Evolutionary conservation across 1,284 basidiomycete genomes (phyloP).

Genomic region (Pterulicium gracile): DNA sequence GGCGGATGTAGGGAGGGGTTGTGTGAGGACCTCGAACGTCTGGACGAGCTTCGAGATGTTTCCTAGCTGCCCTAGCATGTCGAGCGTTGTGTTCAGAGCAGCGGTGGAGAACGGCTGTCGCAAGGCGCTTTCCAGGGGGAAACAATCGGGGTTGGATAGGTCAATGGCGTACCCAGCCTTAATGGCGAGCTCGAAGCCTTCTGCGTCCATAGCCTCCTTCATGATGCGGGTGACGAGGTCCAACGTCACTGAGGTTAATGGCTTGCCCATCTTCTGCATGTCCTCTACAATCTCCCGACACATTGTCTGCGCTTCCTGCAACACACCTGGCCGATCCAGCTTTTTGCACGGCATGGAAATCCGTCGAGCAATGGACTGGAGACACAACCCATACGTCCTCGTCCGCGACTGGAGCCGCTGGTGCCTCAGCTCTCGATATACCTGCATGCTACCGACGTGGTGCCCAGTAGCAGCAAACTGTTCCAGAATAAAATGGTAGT

Average conservation of each 20-base stretch:
- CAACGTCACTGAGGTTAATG: slow-evolving; percentile 44
- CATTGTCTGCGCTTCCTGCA: slow-evolving; percentile 31
- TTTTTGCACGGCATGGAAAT: slow-evolving; percentile 43
- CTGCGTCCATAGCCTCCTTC: slow-evolving; percentile 46
- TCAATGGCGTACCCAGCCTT: slow-evolving; percentile 64
- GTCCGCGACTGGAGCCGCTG: slow-evolving; percentile 32
- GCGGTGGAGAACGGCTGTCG: slow-evolving; percentile 49
- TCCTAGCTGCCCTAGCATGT: slow-evolving; percentile 49
- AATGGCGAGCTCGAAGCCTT: slow-evolving; percentile 45
- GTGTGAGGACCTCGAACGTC: slow-evolving; percentile 66
- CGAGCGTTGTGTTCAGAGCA: slow-evolving; percentile 60
- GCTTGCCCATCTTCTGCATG: slow-evolving; percentile 38
- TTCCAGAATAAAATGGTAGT: slow-evolving; percentile 63
- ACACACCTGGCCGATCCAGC: slow-evolving; percentile 20
- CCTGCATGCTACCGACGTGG: slow-evolving; percentile 40
- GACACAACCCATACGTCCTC: slow-evolving; percentile 48
- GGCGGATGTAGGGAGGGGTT: slow-evolving; percentile 41
- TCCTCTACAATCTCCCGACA: slow-evolving; percentile 42
- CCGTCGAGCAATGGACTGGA: slow-evolving; percentile 59
- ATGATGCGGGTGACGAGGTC: slow-evolving; percentile 58
- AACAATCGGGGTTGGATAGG: slow-evolving; percentile 55
- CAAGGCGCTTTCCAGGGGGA: slow-evolving; percentile 31
- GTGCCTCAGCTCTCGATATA: slow-evolving; percentile 47
- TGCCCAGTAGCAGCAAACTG: slow-evolving; percentile 68
- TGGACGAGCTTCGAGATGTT: slow-evolving; percentile 57